Base-by-base conservation (phyloP, 176 grass and related monocot genomes). In the Saccharum spontaneum region DNA sequence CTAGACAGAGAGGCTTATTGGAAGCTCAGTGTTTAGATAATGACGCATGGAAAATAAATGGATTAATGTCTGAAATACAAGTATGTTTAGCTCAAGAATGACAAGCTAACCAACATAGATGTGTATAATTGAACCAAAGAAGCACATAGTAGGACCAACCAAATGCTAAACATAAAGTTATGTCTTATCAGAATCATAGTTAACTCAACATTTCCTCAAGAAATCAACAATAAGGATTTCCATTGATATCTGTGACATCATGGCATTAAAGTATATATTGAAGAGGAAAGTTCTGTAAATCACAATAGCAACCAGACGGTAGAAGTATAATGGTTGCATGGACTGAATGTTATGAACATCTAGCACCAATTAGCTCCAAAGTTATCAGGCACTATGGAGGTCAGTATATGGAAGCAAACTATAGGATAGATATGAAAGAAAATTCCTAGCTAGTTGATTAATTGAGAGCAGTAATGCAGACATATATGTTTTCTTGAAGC, bases 371-470 rank as follows among this genome's bases (percentile, higher is more conserved):
- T 59, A 73, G 23, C 13, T 59, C 26, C 26, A 71, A 67, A 83
- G 40, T 79, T 24, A 17, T 70, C 11, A 26, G 4, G 28, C 7
- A 28, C 3, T 73, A 67, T 11, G 36, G 8, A 48, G 28, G 36
- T 69, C 73, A 57, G 14, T 60, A 16, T 49, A 80, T 46, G 43
- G 23, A 57, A 18, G 54, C 8, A 72, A 75, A 75, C 44, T 31
- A 55, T 46, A 74, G 23, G 24, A n/a, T 64, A 69, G 11, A 89
- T 26, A 81, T 34, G 11, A 59, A 8, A 76, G 7, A 63, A 76
- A 69, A 77, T 38, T 40, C 11, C 34, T 44, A 34, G 75, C 6
- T 71, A 31, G 54, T 48, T 24, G 50, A 78, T 83, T 67, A 82
- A 77, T 11, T 28, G 28, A 78, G 38, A 70, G 28, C 10, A 81